Percentiles rank a stretch among this genome's conserved stretches.
Evolutionary conservation across 495 filamentous ascomycete species (phyloP).

Genomic region (Daldinia bambusicola): DNA sequence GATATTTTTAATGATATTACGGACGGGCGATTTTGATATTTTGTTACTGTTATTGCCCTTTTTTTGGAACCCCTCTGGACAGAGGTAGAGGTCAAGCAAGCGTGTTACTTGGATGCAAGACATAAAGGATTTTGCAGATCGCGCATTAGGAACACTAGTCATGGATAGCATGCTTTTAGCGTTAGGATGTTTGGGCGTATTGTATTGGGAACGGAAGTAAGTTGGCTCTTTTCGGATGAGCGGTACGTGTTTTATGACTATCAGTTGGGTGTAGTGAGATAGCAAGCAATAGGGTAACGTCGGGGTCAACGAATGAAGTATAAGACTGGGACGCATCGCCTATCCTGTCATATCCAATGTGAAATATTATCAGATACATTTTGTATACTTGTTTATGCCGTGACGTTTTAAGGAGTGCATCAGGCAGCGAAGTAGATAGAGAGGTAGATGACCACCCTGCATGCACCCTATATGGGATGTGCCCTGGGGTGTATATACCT

Average conservation of each 20-base stretch:
- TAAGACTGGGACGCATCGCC: neutral
- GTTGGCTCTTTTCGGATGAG: neutral
- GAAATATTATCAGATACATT: neutral
- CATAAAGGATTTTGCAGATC: constrained; percentile 8
- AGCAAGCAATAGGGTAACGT: neutral
- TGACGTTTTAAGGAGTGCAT: too few relatives aligned
- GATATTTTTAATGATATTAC: constrained; percentile 63
- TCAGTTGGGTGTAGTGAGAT: neutral
- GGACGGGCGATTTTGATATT: constrained; percentile 47
- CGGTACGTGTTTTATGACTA: constrained; percentile 11
- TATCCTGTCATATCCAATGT: neutral
- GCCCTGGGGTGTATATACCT: too few relatives aligned
- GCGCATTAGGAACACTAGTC: neutral
- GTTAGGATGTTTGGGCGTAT: constrained; percentile 8
- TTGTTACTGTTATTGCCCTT: neutral
- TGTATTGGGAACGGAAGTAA: neutral
- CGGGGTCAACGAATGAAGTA: neutral
- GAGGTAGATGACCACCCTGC: too few relatives aligned
- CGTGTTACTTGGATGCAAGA: neutral
- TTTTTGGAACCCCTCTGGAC: neutral
- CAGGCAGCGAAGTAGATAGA: neutral
- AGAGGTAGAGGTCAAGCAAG: neutral
- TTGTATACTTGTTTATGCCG: neutral
- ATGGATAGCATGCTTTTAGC: constrained; percentile 17
- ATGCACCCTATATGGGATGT: too few relatives aligned